phyloP scores from a whole-genome alignment of 2,329 filamentous ascomycete genomes.

The Cadophora sp. region DNA sequence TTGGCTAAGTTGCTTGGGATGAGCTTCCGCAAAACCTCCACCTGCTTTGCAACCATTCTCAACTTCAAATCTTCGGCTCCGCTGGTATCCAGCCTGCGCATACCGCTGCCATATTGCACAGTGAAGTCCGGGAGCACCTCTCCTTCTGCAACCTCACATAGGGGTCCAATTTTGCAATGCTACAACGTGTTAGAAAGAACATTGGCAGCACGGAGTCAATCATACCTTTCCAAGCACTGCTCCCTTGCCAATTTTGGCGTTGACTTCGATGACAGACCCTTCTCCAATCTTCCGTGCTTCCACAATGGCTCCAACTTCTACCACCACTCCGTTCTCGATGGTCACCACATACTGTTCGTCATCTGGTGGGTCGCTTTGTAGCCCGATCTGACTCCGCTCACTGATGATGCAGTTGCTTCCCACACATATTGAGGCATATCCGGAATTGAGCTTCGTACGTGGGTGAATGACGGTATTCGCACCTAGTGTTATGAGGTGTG shows the following conservation, averaged over 20 bases:
- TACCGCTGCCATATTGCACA: slow-evolving; percentile 72
- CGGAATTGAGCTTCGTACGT: slow-evolving; percentile 78
- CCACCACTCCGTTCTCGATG: slow-evolving; percentile 65
- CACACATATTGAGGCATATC: slow-evolving; percentile 78
- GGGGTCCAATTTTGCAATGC: slow-evolving; percentile 74
- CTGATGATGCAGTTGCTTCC: slow-evolving; percentile 83
- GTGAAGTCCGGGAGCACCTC: slow-evolving; percentile 69
- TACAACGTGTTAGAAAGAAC: slow-evolving; percentile 44
- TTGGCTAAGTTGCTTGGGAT: slow-evolving; percentile 63
- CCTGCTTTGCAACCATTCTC: slow-evolving; percentile 69
- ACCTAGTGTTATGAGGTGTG: slow-evolving; percentile 78
- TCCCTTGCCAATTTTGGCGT: slow-evolving; percentile 64
- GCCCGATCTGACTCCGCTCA: slow-evolving; percentile 68
- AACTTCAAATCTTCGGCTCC: slow-evolving; percentile 69
- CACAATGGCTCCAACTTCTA: slow-evolving; percentile 66
- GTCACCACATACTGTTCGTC: slow-evolving; percentile 48
- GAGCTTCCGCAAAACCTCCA: slow-evolving; percentile 70
- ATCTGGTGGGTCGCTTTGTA: slow-evolving; percentile 45
- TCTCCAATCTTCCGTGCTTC: slow-evolving; percentile 59
- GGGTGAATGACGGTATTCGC: slow-evolving; percentile 86
- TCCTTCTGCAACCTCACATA: slow-evolving; percentile 63
- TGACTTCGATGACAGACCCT: slow-evolving; percentile 66
- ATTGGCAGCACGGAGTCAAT: neutral
- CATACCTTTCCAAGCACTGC: slow-evolving; percentile 68
- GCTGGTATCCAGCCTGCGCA: slow-evolving; percentile 62